A percentile compares a stretch with the other conserved stretches of the same genome.
Conservation (phyloP, 1,284 basidiomycete species). For the Marasmius oreades region DNA sequence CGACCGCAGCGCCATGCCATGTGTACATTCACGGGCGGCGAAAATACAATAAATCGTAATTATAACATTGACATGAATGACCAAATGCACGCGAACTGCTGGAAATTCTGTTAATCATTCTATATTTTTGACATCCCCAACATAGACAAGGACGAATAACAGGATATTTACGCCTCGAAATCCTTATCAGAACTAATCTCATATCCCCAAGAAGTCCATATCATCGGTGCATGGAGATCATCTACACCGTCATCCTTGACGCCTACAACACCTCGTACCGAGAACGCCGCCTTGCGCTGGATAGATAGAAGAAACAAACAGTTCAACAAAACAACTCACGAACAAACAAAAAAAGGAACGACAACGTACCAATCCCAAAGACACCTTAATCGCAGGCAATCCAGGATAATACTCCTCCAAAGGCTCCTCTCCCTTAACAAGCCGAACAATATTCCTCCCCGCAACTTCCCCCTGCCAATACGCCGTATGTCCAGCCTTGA, state of each 20-base stretch:
- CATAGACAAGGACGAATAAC: too few species aligned
- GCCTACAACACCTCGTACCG: constrained; percentile 39
- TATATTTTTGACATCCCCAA: too few species aligned
- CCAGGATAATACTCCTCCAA: constrained; percentile 53
- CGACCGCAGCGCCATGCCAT: too few species aligned
- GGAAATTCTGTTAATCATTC: too few species aligned
- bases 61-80: too few species aligned
- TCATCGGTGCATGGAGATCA: constrained; percentile 39
- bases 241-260: constrained; percentile 39
- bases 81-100: too few species aligned
- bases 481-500: constrained; percentile 71
- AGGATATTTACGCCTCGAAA: constrained; percentile 18
- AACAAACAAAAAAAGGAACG: neutral
- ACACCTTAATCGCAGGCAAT: constrained; percentile 59
- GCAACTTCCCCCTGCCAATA: constrained; percentile 58
- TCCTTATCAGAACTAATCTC: constrained; percentile 23
- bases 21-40: too few species aligned
- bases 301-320: neutral
- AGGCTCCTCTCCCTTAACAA: constrained; percentile 34
- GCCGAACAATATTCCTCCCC: constrained; percentile 47
- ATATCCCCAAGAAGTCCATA: constrained; percentile 37
- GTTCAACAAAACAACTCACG: neutral
- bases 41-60: too few species aligned
- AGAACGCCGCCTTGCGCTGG: constrained; percentile 36
- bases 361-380: constrained; percentile 43